phyloP scores from a whole-genome alignment of 2,329 filamentous ascomycete species.

The Verticillium klebahnii region DNA sequence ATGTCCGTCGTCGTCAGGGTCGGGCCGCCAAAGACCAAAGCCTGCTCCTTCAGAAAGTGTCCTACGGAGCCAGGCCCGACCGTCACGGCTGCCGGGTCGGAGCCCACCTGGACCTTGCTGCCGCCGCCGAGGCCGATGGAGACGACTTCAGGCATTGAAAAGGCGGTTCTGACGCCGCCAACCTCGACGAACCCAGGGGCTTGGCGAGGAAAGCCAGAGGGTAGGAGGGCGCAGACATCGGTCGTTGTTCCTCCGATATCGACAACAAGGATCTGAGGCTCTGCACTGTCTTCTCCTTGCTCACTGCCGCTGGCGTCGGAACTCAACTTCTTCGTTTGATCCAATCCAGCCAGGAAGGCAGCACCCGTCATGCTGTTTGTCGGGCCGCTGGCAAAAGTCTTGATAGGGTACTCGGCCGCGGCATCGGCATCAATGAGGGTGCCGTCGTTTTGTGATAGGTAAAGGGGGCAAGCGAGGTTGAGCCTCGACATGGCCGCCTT shows the following conservation, averaged over 20 bases:
- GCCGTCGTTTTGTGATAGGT: slow-evolving; percentile 49
- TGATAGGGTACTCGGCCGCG: slow-evolving; percentile 44
- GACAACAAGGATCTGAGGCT: slow-evolving; percentile 40
- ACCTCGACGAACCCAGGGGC: slow-evolving; percentile 54
- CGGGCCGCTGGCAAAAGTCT: slow-evolving; percentile 48
- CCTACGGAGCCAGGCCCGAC: slow-evolving; percentile 57
- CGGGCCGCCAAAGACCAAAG: slow-evolving; percentile 47
- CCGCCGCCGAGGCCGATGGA: slow-evolving; percentile 55
- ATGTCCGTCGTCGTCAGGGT: slow-evolving; percentile 51
- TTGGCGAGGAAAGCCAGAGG: slow-evolving; percentile 56
- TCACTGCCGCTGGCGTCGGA: background rate
- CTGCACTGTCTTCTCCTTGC: background rate
- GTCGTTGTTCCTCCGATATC: slow-evolving; percentile 60
- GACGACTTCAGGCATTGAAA: slow-evolving; percentile 51
- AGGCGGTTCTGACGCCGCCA: slow-evolving; percentile 55
- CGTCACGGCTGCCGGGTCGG: slow-evolving; percentile 19
- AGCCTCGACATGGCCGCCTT: slow-evolving; percentile 38
- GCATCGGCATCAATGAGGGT: slow-evolving; percentile 42
- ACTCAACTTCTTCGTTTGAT: slow-evolving; percentile 17
- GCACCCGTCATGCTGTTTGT: slow-evolving; percentile 51
- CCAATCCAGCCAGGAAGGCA: slow-evolving; percentile 46
- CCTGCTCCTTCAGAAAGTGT: slow-evolving; percentile 40
- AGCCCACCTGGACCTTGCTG: slow-evolving; percentile 21
- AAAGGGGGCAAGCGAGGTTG: slow-evolving; percentile 35
- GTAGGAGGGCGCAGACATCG: slow-evolving; percentile 53